These are phyloP conservation scores for Pseudogymnoascus verrucosus DNA, from an alignment of 2,329 filamentous ascomycete species.

Conservation along the genomic window DNA sequence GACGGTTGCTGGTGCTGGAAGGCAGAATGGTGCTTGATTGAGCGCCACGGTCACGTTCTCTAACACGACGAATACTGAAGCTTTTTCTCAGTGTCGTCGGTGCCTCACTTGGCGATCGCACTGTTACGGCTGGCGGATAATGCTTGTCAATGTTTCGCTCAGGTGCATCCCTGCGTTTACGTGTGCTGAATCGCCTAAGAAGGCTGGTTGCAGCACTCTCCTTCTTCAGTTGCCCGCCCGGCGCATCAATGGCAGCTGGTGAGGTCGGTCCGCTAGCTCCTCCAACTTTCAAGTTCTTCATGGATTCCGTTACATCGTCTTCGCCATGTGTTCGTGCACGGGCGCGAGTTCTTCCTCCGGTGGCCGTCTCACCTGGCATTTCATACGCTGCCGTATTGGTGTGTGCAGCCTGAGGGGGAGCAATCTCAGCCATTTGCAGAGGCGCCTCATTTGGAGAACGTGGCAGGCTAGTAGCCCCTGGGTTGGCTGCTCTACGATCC, in stretches of 20 bases:
- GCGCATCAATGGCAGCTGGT: conserved; percentile 46
- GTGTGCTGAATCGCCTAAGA: conserved; percentile 83
- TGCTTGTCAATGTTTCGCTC: conserved; percentile 54
- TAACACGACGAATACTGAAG: conserved; percentile 69
- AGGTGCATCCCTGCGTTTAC: conserved; percentile 61
- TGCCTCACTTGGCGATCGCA: conserved; percentile 67
- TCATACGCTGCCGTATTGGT: conserved; percentile 82
- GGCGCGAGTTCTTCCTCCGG: conserved; percentile 73
- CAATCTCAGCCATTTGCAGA: conserved; percentile 62
- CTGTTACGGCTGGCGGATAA: conserved; percentile 64
- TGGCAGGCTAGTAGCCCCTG: conserved; percentile 50
- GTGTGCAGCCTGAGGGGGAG: conserved; percentile 76
- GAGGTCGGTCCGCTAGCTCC: conserved; percentile 39
- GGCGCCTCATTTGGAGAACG: conserved; percentile 44
- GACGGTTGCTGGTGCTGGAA: conserved; percentile 57
- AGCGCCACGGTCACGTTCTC: conserved; percentile 41
- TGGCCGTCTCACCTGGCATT: conserved; percentile 80
- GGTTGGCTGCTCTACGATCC: conserved; percentile 52
- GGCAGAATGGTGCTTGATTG: conserved; percentile 39
- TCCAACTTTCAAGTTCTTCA: conserved; percentile 56
- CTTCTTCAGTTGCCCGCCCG: conserved; percentile 61
- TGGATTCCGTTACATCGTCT: conserved; percentile 71
- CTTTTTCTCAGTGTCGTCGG: conserved; percentile 67
- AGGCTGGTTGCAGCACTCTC: conserved; percentile 81
- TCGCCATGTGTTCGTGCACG: conserved; percentile 90